Evolutionary conservation across 2,329 filamentous ascomycete species (phyloP).

Genomic region (Pseudonectria foliicola): DNA sequence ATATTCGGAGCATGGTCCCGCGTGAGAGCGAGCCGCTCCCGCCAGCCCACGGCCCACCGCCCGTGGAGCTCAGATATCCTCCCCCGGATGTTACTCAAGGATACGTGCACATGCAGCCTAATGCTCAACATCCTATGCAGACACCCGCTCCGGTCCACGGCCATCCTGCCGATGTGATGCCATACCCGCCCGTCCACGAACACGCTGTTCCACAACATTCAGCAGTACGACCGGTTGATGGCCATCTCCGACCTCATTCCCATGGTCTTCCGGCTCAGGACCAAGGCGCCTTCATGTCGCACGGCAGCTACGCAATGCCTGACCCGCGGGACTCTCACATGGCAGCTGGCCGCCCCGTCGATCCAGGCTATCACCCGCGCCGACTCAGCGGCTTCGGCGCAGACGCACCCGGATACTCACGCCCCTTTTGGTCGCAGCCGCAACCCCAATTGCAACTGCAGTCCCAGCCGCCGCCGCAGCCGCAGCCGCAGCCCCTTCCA

Average conservation of each 20-base stretch:
- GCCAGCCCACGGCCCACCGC: slow-evolving; percentile 14
- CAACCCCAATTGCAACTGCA: slow-evolving; percentile 12
- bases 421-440: slow-evolving; percentile 29
- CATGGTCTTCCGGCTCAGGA: slow-evolving; percentile 17
- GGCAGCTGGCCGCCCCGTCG: slow-evolving; percentile 23
- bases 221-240: slow-evolving; percentile 22
- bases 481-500: slow-evolving; percentile 17
- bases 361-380: slow-evolving; percentile 24
- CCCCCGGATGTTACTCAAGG: slow-evolving; percentile 18
- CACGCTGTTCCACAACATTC: slow-evolving; percentile 18
- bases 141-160: slow-evolving; percentile 16
- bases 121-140: slow-evolving; percentile 18
- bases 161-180: slow-evolving; percentile 14
- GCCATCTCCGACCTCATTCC: slow-evolving; percentile 18
- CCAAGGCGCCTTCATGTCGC: slow-evolving; percentile 22
- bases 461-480: slow-evolving; percentile 16
- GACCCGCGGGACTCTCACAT: slow-evolving; percentile 25
- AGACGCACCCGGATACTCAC: slow-evolving; percentile 25
- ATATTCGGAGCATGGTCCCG: slow-evolving; percentile 15
- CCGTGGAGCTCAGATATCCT: slow-evolving; percentile 18
- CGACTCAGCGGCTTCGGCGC: slow-evolving; percentile 25
- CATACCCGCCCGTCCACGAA: slow-evolving; percentile 22
- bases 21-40: slow-evolving; percentile 18
- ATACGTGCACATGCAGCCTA: slow-evolving; percentile 18
- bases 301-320: slow-evolving; percentile 21